Evolutionary conservation across 495 filamentous ascomycete species (phyloP).

Genomic region (Aspergillus bridgeri): DNA sequence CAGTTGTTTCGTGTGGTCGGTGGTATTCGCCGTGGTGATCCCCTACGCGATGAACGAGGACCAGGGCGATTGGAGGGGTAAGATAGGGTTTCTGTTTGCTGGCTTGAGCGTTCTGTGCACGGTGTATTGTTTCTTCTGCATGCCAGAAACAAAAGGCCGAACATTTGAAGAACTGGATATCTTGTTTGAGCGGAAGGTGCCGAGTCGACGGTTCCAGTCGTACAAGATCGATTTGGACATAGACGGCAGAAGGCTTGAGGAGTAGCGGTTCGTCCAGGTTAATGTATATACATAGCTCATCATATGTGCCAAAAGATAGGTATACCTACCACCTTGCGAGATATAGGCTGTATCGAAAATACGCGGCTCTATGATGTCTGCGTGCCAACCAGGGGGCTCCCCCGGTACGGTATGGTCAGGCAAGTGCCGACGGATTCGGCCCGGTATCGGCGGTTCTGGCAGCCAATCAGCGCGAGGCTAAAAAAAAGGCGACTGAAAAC

Average conservation of each 20-base stretch:
- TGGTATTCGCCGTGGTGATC: constrained; percentile 61
- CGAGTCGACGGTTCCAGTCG: constrained; percentile 28
- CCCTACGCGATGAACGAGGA: constrained; percentile 66
- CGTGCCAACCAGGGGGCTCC: not conserved
- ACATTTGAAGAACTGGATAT: constrained; percentile 60
- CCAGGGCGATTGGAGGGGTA: constrained; percentile 58
- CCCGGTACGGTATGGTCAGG: constrained; percentile 2
- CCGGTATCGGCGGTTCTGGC: constrained; percentile 16
- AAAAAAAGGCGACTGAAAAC: constrained; percentile 8
- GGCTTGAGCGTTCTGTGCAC: constrained; percentile 43
- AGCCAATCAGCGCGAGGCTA: constrained; percentile 20
- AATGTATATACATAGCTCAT: not conserved
- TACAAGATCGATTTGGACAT: constrained; percentile 22
- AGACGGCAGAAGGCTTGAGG: constrained; percentile 9
- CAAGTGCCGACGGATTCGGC: not conserved
- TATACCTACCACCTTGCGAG: no score
- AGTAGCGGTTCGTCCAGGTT: constrained; percentile 1
- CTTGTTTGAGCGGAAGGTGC: constrained; percentile 49
- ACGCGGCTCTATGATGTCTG: not conserved
- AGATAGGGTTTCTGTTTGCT: constrained; percentile 65
- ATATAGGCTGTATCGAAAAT: not conserved
- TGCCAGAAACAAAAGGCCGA: constrained; percentile 60
- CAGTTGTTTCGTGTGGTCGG: constrained; percentile 52
- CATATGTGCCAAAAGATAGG: no score
- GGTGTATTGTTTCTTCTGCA: constrained; percentile 49